These are phyloP conservation scores for Penicillium sp. DNA, from an alignment of 2,329 filamentous ascomycete genomes.

Conservation along the genomic window DNA sequence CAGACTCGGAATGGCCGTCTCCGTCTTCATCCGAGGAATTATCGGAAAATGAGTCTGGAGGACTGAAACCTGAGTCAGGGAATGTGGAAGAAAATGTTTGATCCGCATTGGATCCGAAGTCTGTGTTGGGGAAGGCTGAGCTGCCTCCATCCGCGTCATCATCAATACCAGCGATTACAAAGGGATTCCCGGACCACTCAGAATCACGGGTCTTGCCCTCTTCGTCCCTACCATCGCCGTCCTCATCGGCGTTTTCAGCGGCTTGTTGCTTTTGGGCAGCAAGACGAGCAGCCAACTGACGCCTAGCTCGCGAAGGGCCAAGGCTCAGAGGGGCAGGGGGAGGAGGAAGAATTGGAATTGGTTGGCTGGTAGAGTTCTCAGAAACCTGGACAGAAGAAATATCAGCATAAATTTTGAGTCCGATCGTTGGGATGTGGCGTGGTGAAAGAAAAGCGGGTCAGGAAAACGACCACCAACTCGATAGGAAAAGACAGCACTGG, in stretches of 20 bases:
- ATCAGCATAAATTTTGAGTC: slow-evolving; percentile 14
- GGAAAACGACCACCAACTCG: neutral
- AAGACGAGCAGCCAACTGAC: slow-evolving; percentile 87
- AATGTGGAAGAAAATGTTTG: slow-evolving; percentile 39
- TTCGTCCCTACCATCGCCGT: slow-evolving; percentile 29
- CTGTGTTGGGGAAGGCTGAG: slow-evolving; percentile 36
- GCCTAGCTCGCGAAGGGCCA: slow-evolving; percentile 80
- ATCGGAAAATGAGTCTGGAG: slow-evolving; percentile 43
- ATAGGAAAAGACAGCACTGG: neutral
- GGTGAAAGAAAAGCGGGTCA: neutral
- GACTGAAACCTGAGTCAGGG: slow-evolving; percentile 44
- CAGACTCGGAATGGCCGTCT: slow-evolving; percentile 41
- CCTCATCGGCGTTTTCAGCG: slow-evolving; percentile 45
- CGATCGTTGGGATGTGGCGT: neutral
- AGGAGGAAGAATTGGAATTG: slow-evolving; percentile 48
- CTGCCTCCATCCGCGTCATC: slow-evolving; percentile 35
- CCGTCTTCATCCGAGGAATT: slow-evolving; percentile 49
- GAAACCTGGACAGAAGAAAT: slow-evolving; percentile 27
- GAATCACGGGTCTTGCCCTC: slow-evolving; percentile 31
- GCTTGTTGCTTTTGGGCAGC: slow-evolving; percentile 72
- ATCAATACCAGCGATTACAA: slow-evolving; percentile 43
- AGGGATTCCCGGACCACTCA: slow-evolving; percentile 42
- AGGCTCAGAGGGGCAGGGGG: slow-evolving; percentile 83
- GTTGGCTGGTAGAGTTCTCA: slow-evolving; percentile 44
- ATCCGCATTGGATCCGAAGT: slow-evolving; percentile 34